A percentile compares a stretch with the other conserved stretches of the same genome.
Evolutionary conservation across 768 basidiomycete genomes (phyloP).

Genomic region (Pleurotus cornucopiae): DNA sequence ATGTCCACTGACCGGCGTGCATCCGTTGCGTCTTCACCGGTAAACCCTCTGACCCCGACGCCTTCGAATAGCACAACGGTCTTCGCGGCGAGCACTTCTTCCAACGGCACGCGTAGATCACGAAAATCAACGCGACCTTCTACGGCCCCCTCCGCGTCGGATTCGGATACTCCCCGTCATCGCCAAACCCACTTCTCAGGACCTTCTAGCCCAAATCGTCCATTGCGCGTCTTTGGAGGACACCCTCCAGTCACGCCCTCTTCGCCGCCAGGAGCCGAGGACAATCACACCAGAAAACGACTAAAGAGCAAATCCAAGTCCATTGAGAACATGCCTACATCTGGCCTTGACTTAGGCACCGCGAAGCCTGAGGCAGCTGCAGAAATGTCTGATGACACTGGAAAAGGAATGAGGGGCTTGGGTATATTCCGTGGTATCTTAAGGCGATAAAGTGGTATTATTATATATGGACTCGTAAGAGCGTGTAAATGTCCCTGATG

Average conservation of each 20-base stretch:
- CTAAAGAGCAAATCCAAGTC: slow-evolving; percentile 51
- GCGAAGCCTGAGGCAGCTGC: slow-evolving; percentile 8
- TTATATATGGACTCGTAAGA: slow-evolving; percentile 2
- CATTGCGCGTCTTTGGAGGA: slow-evolving; percentile 14
- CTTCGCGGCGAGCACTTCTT: slow-evolving; percentile 11
- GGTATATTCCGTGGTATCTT: slow-evolving; percentile 36
- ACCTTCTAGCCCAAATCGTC: slow-evolving; percentile 3
- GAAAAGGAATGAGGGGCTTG: slow-evolving; percentile 33
- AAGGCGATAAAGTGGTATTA: slow-evolving; percentile 5
- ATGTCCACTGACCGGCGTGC: slow-evolving; percentile 25
- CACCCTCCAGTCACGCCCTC: slow-evolving; percentile 13
- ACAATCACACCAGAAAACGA: slow-evolving; percentile 7
- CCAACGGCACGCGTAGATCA: slow-evolving; percentile 9
- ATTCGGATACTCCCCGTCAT: slow-evolving; percentile 18
- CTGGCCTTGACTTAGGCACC: slow-evolving; percentile 9
- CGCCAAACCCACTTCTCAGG: slow-evolving; percentile 1
- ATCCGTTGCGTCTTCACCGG: slow-evolving; percentile 9
- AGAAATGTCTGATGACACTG: slow-evolving; percentile 33
- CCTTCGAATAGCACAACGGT: slow-evolving; percentile 11
- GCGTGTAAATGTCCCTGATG: background rate
- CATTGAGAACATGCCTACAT: slow-evolving; percentile 47
- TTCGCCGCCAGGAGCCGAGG: slow-evolving; percentile 13
- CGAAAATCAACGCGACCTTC: slow-evolving; percentile 37
- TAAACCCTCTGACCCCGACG: slow-evolving; percentile 10
- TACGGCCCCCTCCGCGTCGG: slow-evolving; percentile 40